Conservation (phyloP, 495 filamentous ascomycete species). For the Hypoxylon intermedium region DNA sequence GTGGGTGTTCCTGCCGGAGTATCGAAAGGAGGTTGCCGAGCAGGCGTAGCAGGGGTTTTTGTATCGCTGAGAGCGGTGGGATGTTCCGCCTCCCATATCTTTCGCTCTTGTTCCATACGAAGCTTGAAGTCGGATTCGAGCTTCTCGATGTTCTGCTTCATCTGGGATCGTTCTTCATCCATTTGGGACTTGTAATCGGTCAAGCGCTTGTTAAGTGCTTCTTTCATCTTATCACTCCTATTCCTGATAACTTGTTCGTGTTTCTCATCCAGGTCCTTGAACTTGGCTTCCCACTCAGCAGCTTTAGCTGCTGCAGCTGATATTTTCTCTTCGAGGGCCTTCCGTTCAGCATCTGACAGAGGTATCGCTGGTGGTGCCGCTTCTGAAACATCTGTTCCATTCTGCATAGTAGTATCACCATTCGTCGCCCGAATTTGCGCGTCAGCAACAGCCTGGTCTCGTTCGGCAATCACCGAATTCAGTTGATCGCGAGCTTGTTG, state of each 20-base stretch:
- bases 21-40: slow-evolving; percentile 36
- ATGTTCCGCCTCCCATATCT: slow-evolving; percentile 60
- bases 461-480: slow-evolving; percentile 50
- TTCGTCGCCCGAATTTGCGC: slow-evolving; percentile 49
- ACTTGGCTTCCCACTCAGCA: slow-evolving; percentile 63
- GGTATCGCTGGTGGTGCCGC: slow-evolving; percentile 32
- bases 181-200: slow-evolving; percentile 63
- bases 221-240: slow-evolving; percentile 76
- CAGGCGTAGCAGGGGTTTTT: slow-evolving; percentile 43
- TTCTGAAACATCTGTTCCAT: slow-evolving; percentile 41
- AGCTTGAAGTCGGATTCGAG: slow-evolving; percentile 67
- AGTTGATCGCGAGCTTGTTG: slow-evolving; percentile 54
- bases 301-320: slow-evolving; percentile 54
- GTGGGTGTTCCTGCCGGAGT: slow-evolving; percentile 40
- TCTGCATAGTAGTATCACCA: slow-evolving; percentile 46
- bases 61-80: slow-evolving; percentile 35
- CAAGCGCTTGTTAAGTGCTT: slow-evolving; percentile 71
- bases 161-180: slow-evolving; percentile 50
- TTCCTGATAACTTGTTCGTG: slow-evolving; percentile 64
- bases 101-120: slow-evolving; percentile 69
- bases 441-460: slow-evolving; percentile 56
- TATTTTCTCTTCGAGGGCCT: slow-evolving; percentile 58
- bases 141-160: slow-evolving; percentile 62
- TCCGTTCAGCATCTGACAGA: slow-evolving; percentile 59
- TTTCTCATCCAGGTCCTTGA: slow-evolving; percentile 60